These are phyloP conservation scores for Xerophyta viscosa DNA, from an alignment of 106 monocot species.

Conservation along the genomic window DNA sequence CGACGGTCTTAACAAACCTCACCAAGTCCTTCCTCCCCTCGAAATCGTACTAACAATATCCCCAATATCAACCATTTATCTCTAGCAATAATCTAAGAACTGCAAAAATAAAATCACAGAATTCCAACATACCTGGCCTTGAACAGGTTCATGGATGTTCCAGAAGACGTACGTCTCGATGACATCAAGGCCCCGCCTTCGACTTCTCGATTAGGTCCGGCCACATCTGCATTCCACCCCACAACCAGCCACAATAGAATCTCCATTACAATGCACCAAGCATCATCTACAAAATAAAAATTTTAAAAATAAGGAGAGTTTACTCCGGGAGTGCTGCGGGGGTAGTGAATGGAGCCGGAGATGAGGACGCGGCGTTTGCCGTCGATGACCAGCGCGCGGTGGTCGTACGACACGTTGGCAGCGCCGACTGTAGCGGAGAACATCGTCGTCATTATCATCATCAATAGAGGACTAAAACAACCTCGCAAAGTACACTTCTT, in stretches of 20 bases:
- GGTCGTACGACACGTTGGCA: constrained; percentile 41
- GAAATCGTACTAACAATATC: constrained; percentile 97
- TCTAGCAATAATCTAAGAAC: no score
- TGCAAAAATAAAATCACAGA: not conserved
- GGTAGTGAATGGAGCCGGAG: constrained; percentile 67
- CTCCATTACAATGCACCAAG: no score
- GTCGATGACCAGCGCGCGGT: constrained; percentile 51
- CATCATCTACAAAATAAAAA: no score
- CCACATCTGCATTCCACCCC: constrained; percentile 53
- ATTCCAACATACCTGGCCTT: constrained; percentile 37
- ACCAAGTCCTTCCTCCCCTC: constrained; percentile 80
- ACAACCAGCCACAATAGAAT: no score
- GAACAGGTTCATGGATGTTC: constrained; percentile 72
- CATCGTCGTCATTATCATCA: not conserved
- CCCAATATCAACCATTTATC: no score
- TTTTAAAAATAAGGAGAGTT: no score
- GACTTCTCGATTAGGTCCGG: constrained; percentile 62
- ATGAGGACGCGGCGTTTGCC: constrained; percentile 43
- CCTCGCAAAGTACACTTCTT: no score
- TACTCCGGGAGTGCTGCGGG: constrained; percentile 62
- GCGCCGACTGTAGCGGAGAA: not conserved
- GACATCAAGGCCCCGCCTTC: constrained; percentile 69
- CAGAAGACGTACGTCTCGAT: constrained; percentile 77
- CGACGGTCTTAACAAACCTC: constrained; percentile 71
- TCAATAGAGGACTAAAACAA: not conserved